These are phyloP conservation scores for Septoria petroselini DNA, from an alignment of 2,329 filamentous ascomycete genomes.

Conservation along the genomic window DNA sequence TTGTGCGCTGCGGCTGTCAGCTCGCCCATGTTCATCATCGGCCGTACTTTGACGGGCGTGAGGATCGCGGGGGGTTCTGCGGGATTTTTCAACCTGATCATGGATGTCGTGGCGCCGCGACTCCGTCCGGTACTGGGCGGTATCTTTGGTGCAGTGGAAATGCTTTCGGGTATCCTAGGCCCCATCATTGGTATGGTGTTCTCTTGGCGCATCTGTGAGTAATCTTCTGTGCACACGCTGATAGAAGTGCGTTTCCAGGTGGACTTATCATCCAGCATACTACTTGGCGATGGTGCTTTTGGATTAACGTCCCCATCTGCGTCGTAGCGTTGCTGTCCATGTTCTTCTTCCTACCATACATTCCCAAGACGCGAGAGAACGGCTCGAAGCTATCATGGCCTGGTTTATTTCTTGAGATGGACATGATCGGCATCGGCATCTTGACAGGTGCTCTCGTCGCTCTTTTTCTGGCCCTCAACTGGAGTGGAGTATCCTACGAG, in stretches of 20 bases:
- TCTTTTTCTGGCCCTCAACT: slow-evolving; percentile 51
- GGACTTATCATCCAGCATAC: too few species aligned
- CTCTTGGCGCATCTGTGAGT: too few species aligned
- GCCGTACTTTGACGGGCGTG: slow-evolving; percentile 42
- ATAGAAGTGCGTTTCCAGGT: too few species aligned
- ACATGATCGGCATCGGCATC: too few species aligned
- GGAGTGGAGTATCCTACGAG: slow-evolving; percentile 47
- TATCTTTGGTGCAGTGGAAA: slow-evolving; percentile 40
- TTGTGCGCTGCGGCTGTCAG: slow-evolving; percentile 49
- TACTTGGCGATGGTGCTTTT: slow-evolving; percentile 21
- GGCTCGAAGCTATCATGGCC: too few species aligned
- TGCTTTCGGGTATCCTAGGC: slow-evolving; percentile 43
- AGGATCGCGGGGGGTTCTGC: slow-evolving; percentile 42
- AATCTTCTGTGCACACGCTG: too few species aligned
- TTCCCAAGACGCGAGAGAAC: too few species aligned
- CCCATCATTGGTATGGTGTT: slow-evolving; percentile 46
- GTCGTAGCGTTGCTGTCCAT: slow-evolving; percentile 41
- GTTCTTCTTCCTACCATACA: slow-evolving; percentile 42
- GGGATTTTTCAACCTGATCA: slow-evolving; percentile 44
- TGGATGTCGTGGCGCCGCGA: slow-evolving; percentile 42
- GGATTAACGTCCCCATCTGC: slow-evolving; percentile 47
- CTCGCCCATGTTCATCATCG: slow-evolving; percentile 42
- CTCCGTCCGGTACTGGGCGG: slow-evolving; percentile 42
- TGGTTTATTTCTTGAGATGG: too few species aligned
- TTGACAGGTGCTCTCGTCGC: too few species aligned